Percentiles rank a stretch among this genome's conserved stretches.
Evolutionary conservation across 257 asterid species (phyloP).

Genomic region (Solanum paucissectum): DNA sequence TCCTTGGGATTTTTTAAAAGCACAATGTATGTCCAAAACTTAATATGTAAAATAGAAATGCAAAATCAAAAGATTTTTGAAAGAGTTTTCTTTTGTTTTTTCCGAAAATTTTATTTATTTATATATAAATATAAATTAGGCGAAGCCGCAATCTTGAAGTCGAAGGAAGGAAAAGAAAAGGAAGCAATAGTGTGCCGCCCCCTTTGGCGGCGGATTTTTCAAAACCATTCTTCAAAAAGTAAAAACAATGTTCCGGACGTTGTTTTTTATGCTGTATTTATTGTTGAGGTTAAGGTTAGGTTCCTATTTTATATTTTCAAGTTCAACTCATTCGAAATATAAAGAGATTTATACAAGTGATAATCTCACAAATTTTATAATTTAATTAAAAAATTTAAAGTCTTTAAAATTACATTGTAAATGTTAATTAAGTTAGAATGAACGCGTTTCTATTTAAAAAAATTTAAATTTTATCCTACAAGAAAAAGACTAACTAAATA

Average conservation of each 20-base stretch:
- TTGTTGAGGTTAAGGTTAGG: background rate
- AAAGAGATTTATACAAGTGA: too few species aligned
- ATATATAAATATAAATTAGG: too few species aligned
- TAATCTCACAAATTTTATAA: fast-evolving
- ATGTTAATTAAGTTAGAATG: too few species aligned
- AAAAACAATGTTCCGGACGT: background rate
- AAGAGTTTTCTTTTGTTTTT: background rate
- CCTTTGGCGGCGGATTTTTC: background rate
- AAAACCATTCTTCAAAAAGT: background rate
- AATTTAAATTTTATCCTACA: too few species aligned
- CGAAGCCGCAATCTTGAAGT: background rate
- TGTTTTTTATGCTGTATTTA: background rate
- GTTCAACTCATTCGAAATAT: too few species aligned
- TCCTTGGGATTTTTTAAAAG: background rate
- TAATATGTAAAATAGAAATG: background rate
- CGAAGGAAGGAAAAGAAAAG: background rate
- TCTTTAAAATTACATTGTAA: fast-evolving
- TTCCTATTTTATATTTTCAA: too few species aligned
- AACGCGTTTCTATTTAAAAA: too few species aligned
- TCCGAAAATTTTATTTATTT: too few species aligned
- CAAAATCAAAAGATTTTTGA: background rate
- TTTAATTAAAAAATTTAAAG: too few species aligned
- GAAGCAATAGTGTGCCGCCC: background rate
- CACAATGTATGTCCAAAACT: background rate
- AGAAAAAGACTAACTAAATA: too few species aligned